Base-by-base conservation (phyloP, 2,329 filamentous ascomycete species). In the Clonostachys sp. region DNA sequence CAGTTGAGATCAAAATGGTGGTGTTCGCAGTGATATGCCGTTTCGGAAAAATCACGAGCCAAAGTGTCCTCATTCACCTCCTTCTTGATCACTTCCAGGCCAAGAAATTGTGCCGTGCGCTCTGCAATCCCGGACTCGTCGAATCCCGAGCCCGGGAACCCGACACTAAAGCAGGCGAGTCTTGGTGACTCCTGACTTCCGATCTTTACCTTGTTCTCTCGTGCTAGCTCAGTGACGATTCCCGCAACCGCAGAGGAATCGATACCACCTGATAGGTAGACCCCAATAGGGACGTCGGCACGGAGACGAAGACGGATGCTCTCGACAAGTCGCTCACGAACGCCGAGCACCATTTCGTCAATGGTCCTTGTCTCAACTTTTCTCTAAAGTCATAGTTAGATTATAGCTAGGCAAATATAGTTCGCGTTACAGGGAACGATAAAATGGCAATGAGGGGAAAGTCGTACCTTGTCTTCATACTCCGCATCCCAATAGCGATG, bases 211-310 rank as follows among this genome's bases (percentile, higher is more conserved):
- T 71, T 66, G 44, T 74, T 60, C 43, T 75, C 64, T 39, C 68
- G 63, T n/a, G 72, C 66, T 2, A 82, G 65, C 50, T 81, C 65
- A 1, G 70, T 72, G 3, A 75, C 71, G 54, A 83, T 80, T 4
- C 80, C 79, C 8, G 78, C 78, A 18, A 83, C 61, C 2, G 71
- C 66, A 0, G 78, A 81, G 0, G 76, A 80, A 55, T 83, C 79
- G 44, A 83, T 71, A 1, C 80, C 80, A 5, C 80, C 79, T 18
- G 70, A 75, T 0, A 83, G 62, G 48, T 78, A 82, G 45, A 83
- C 63, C 3, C 76, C 80, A 4, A 83, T 65, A 1, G 77, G 76
- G 0, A 82, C 80, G 55, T 83, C 80, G 2, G 79, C 78, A 14
- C 72, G 67, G 10, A 83, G 62, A 6, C 79, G 72, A 16, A 79